Base-by-base conservation (phyloP, 2,329 filamentous ascomycete species). In the Lecanicillium sp. region DNA sequence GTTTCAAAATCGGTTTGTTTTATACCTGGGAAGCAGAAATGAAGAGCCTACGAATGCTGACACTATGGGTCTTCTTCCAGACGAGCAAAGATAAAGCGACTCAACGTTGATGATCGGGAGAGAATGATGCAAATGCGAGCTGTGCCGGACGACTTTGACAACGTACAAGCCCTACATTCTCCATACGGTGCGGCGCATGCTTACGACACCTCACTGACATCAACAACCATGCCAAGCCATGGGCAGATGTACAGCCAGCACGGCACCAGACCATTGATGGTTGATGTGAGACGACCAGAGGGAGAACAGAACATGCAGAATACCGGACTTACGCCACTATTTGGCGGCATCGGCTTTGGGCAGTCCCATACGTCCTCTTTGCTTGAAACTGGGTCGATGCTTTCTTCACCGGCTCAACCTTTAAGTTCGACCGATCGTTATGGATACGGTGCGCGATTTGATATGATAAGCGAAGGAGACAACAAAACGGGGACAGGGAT, bases 1-100 rank as follows among this genome's bases (percentile, higher is more conserved):
- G 90, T 96, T 96, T 63, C 89, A 96, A 62, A 96, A 96, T 63
- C 78, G 89, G 89, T 95, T 73, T 51, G 72, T n/a, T n/a, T n/a
- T n/a, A n/a, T n/a, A 33, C 15, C n/a, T 27, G 14, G 11, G 12
- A 18, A 15, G 14, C 33, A 19, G 8, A 11, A 25, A n/a, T 14
- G 14, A 13, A 11, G 19, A 28, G 12, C 17, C 16, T 33, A 31
- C 4, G 2, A 7, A 29, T 11, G 32, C 50, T 56, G 33, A 56
- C 30, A 20, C 9, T 29, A 5, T n/a, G n/a, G n/a, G n/a, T n/a
- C n/a, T n/a, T 28, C 3, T 9, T 19, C 6, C 16, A 83, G 79
- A 50, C 73, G 80, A 47, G 80, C 80, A 32, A 84, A 84, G 56
- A 82, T 83, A 53, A 84, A 84, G 68, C 71, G 80, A 33, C 65